A percentile compares a stretch with the other conserved stretches of the same genome.
Conservation (phyloP, 352 stramenopile genomes). For the Phytophthora agathidicida region DNA sequence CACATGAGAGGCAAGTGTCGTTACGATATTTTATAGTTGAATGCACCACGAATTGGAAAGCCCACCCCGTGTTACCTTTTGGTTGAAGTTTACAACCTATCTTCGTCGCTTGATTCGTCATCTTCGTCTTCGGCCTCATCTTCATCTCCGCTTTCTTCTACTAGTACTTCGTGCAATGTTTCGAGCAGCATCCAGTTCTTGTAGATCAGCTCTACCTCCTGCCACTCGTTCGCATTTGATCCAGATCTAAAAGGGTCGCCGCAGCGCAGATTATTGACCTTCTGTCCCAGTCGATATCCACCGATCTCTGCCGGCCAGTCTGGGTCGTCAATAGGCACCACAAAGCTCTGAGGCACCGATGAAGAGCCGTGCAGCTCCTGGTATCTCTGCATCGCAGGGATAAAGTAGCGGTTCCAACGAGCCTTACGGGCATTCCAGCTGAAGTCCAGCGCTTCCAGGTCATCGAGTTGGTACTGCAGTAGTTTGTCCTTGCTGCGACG, state of each 20-base stretch:
- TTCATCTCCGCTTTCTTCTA: background rate
- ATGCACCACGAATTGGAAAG: conserved; percentile 14
- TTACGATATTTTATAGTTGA: conserved; percentile 38
- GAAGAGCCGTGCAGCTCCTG: conserved; percentile 31
- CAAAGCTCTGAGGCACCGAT: conserved; percentile 46
- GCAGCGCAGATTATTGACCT: conserved; percentile 52
- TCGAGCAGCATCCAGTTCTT: conserved; percentile 55
- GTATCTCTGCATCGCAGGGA: conserved; percentile 40
- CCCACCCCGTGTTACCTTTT: background rate
- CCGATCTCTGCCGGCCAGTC: conserved; percentile 33
- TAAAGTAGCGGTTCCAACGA: conserved; percentile 46
- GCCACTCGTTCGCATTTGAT: conserved; percentile 18
- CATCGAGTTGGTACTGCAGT: conserved; percentile 38
- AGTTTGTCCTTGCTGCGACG: conserved; percentile 35
- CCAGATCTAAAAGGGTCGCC: conserved; percentile 14
- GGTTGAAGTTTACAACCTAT: background rate
- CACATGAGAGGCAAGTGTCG: conserved; percentile 11
- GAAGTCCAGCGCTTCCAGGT: conserved; percentile 37
- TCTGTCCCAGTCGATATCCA: conserved; percentile 49
- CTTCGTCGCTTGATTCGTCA: background rate
- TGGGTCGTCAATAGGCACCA: conserved; percentile 36
- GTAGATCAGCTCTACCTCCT: conserved; percentile 47
- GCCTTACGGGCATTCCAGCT: conserved; percentile 41
- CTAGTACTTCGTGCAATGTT: conserved; percentile 42
- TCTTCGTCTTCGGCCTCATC: background rate